These are phyloP conservation scores for Cladophialophora bantiana DNA, from an alignment of 2,329 filamentous ascomycete genomes.

Conservation along the genomic window DNA sequence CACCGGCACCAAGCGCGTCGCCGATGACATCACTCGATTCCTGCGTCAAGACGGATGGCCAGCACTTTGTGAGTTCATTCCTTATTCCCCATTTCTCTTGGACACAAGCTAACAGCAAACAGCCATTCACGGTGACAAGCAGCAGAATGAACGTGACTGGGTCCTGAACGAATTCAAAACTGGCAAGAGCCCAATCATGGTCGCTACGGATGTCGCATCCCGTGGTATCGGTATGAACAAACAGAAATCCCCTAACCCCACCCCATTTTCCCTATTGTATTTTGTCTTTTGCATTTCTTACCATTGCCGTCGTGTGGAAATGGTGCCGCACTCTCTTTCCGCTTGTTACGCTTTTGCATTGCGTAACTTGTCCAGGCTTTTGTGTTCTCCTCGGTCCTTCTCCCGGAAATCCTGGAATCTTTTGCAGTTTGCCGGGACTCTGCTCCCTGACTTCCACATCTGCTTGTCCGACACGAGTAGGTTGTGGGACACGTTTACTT, in stretches of 20 bases:
- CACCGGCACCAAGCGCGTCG: slow-evolving; percentile 84
- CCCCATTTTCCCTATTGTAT: slow-evolving; percentile 45
- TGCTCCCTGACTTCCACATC: slow-evolving; percentile 34
- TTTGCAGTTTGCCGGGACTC: slow-evolving; percentile 41
- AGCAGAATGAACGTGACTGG: slow-evolving; percentile 99
- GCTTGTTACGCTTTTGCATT: slow-evolving; percentile 82
- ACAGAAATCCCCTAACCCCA: slow-evolving; percentile 53
- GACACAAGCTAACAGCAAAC: slow-evolving; percentile 48
- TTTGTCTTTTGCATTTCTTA: slow-evolving; percentile 45
- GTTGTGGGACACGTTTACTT: slow-evolving; percentile 65
- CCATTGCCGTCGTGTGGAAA: slow-evolving; percentile 64
- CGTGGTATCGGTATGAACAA: slow-evolving; percentile 99
- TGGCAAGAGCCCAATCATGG: slow-evolving; percentile 99
- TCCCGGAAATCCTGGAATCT: slow-evolving; percentile 84
- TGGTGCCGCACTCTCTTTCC: slow-evolving; percentile 79
- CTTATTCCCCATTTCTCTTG: not conserved
- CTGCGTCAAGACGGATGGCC: slow-evolving; percentile 98
- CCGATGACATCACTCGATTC: slow-evolving; percentile 96
- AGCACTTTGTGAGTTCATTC: slow-evolving; percentile 76
- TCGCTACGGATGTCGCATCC: slow-evolving; percentile 98
- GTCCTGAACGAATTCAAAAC: slow-evolving; percentile 99
- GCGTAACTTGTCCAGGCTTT: slow-evolving; percentile 90
- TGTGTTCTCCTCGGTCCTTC: slow-evolving; percentile 74
- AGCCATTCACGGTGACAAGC: slow-evolving; percentile 99
- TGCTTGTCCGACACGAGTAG: slow-evolving; percentile 36